Evolutionary conservation across 495 filamentous ascomycete species (phyloP).

Genomic region (Lineolata rhizophorae): DNA sequence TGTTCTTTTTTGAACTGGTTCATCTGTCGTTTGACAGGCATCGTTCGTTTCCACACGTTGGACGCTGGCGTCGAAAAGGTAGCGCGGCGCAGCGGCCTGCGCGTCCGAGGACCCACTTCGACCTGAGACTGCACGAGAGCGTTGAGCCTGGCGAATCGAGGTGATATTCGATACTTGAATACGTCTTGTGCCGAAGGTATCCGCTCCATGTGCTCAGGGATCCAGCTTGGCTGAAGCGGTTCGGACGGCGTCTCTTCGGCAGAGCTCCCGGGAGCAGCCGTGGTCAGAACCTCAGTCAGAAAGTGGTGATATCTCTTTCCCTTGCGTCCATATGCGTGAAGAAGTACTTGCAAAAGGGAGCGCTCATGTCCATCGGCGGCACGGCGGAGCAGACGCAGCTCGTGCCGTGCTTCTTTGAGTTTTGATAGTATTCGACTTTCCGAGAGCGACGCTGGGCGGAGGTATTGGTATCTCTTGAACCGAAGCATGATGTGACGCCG

Average conservation of each 20-base stretch:
- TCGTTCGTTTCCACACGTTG: conserved; percentile 40
- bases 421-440: conserved; percentile 3
- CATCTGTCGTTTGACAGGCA: conserved; percentile 26
- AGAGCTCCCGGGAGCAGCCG: conserved; percentile 6
- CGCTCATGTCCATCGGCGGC: conserved; percentile 42
- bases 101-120: background rate
- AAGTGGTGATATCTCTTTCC: conserved; percentile 48
- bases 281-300: conserved; percentile 15
- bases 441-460: conserved; percentile 2
- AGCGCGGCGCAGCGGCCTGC: conserved; percentile 15
- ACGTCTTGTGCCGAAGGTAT: conserved; percentile 12
- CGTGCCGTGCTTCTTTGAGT: conserved; percentile 13
- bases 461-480: conserved; percentile 27
- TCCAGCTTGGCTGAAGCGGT: conserved; percentile 4
- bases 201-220: background rate
- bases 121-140: conserved; percentile 8
- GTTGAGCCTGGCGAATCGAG: conserved; percentile 7
- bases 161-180: conserved; percentile 4
- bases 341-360: conserved; percentile 40
- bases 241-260: conserved; percentile 7
- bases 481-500: conserved; percentile 31
- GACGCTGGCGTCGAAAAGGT: conserved; percentile 31
- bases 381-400: conserved; percentile 23
- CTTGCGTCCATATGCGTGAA: conserved; percentile 47
- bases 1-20: conserved; percentile 44